Evolutionary conservation across 2,329 filamentous ascomycete genomes (phyloP).

Genomic region (Simplicillium sp.): DNA sequence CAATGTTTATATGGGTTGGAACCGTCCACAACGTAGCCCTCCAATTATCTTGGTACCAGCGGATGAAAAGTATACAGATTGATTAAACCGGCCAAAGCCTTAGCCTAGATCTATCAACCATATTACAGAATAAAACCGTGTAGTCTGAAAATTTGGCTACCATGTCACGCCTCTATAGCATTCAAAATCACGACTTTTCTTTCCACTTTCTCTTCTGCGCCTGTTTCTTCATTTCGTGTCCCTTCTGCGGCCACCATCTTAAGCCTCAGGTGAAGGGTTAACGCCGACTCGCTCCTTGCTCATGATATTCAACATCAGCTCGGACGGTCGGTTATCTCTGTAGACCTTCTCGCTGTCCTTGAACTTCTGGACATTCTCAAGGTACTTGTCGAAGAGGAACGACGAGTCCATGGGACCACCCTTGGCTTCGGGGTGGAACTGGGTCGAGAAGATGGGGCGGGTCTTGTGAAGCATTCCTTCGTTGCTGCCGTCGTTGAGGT

Average conservation of each 20-base stretch:
- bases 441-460: constrained; percentile 93
- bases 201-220: constrained; percentile 11
- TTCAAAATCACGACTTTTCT: too few species aligned
- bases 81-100: too few species aligned
- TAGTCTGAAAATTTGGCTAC: too few species aligned
- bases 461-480: constrained; percentile 95
- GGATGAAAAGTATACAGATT: too few species aligned
- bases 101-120: too few species aligned
- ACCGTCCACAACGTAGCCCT: too few species aligned
- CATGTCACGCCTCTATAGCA: too few species aligned
- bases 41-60: too few species aligned
- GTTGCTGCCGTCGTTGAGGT: constrained; percentile 95
- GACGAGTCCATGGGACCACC: constrained; percentile 92
- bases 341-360: constrained; percentile 73
- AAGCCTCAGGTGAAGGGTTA: constrained; percentile 33
- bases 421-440: constrained; percentile 98
- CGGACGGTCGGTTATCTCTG: constrained; percentile 79
- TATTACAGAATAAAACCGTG: too few species aligned
- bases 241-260: too few species aligned
- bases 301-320: constrained; percentile 81
- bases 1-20: too few species aligned
- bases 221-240: too few species aligned
- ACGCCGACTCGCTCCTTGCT: constrained; percentile 94
- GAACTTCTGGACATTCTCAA: constrained; percentile 81
- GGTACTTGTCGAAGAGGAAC: constrained; percentile 94